These are phyloP conservation scores for Podaxis carcinomalis DNA, from an alignment of 768 basidiomycete genomes.

Conservation along the genomic window DNA sequence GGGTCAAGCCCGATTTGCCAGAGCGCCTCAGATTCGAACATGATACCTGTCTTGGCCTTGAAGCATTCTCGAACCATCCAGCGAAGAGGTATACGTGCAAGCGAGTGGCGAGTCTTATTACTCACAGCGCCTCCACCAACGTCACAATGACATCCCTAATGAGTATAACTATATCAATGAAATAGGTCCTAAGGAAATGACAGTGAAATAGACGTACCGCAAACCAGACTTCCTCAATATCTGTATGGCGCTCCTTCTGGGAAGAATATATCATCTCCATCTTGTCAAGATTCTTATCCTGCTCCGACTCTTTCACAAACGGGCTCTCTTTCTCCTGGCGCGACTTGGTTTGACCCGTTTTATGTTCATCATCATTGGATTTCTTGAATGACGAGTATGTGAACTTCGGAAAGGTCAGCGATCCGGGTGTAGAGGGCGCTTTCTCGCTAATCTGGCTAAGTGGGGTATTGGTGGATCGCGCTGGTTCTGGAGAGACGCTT, in stretches of 20 bases:
- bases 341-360: not conserved
- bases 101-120: conserved; percentile 41
- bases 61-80: conserved; percentile 78
- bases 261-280: conserved; percentile 30
- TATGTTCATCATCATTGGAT: not conserved
- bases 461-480: not conserved
- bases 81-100: conserved; percentile 51
- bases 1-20: conserved; percentile 47
- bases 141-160: conserved; percentile 45
- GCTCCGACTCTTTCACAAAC: conserved; percentile 16
- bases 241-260: conserved; percentile 20
- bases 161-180: not conserved
- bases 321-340: conserved; percentile 1
- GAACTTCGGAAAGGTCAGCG: not conserved
- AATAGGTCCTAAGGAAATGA: not conserved
- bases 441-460: conserved; percentile 1
- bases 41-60: conserved; percentile 53
- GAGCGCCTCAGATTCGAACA: conserved; percentile 49
- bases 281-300: conserved; percentile 22
- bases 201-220: conserved; percentile 28
- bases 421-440: not conserved
- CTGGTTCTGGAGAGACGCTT: not conserved
- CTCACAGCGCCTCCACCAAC: conserved; percentile 55
- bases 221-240: conserved; percentile 70
- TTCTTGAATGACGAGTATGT: not conserved